These are phyloP conservation scores for Capsicum rhomboideum DNA, from an alignment of 257 asterid genomes.

Conservation along the genomic window DNA sequence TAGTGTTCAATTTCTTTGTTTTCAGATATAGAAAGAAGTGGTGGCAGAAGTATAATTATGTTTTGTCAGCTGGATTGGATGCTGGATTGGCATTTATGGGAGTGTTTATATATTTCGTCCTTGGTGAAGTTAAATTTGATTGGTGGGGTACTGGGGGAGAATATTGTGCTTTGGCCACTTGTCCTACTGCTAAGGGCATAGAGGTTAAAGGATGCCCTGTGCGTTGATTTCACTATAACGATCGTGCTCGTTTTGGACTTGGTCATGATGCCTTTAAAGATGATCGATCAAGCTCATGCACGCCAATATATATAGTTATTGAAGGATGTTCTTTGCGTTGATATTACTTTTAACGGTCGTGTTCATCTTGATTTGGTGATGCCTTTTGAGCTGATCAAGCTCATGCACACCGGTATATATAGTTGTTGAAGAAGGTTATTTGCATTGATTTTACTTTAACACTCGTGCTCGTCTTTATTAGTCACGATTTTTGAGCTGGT, in stretches of 20 bases:
- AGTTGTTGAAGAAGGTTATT: background rate
- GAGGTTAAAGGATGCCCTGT: background rate
- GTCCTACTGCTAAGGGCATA: background rate
- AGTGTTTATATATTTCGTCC: background rate
- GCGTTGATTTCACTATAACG: background rate
- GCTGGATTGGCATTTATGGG: conserved; percentile 11
- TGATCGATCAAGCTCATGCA: background rate
- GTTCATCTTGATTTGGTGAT: background rate
- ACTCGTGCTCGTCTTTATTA: background rate
- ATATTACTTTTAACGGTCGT: no score
- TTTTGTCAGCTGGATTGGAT: background rate
- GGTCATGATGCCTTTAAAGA: background rate
- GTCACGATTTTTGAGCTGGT: background rate
- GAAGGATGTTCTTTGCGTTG: no score
- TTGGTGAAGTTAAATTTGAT: background rate
- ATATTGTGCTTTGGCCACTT: background rate
- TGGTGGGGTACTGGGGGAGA: conserved; percentile 5
- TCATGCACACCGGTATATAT: background rate
- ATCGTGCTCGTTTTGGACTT: background rate
- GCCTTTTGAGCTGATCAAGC: background rate
- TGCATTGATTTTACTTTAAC: no score
- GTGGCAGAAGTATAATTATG: conserved; percentile 4
- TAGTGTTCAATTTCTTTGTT: background rate
- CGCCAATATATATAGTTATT: no score
- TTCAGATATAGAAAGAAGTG: background rate